phyloP scores from a whole-genome alignment of 2,329 filamentous ascomycete genomes.

The Dactylellina haptotyla region DNA sequence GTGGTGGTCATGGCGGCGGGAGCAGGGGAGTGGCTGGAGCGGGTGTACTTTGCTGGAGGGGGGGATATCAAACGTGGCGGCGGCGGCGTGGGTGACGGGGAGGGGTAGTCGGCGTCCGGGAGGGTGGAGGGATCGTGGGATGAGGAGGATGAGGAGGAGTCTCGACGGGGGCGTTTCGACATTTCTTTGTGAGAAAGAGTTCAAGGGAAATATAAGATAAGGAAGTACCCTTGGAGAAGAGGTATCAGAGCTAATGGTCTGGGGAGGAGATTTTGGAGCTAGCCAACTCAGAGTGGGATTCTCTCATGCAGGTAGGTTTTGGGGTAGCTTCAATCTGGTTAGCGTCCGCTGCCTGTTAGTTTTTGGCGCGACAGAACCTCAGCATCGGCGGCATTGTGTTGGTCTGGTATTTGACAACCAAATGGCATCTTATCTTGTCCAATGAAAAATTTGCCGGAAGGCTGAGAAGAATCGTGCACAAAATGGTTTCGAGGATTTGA shows the following conservation, averaged over 20 bases:
- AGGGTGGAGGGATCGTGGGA: neutral
- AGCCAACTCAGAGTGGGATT: conserved; percentile 20
- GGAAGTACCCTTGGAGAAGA: neutral
- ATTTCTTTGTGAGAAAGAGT: neutral
- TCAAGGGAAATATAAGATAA: neutral
- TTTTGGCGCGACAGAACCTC: neutral
- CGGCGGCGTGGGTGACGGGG: conserved; percentile 22
- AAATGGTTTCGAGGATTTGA: too few relatives aligned
- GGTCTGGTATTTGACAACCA: too few relatives aligned
- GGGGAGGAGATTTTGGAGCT: conserved; percentile 21
- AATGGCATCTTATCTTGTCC: too few relatives aligned
- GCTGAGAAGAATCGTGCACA: too few relatives aligned
- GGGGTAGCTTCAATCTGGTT: conserved; percentile 3
- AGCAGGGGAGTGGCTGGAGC: conserved; percentile 26
- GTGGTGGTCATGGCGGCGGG: neutral
- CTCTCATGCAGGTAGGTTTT: conserved; percentile 7
- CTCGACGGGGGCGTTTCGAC: conserved; percentile 43
- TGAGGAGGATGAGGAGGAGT: conserved; percentile 11
- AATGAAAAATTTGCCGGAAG: too few relatives aligned
- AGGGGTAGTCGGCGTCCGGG: conserved; percentile 1
- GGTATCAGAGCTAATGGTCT: neutral
- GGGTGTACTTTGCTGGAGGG: conserved; percentile 45
- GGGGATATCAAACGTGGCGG: conserved; percentile 9
- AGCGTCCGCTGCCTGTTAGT: neutral
- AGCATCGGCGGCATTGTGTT: too few relatives aligned